Conservation (phyloP, 345 rosid species). For the Brassica incana region DNA sequence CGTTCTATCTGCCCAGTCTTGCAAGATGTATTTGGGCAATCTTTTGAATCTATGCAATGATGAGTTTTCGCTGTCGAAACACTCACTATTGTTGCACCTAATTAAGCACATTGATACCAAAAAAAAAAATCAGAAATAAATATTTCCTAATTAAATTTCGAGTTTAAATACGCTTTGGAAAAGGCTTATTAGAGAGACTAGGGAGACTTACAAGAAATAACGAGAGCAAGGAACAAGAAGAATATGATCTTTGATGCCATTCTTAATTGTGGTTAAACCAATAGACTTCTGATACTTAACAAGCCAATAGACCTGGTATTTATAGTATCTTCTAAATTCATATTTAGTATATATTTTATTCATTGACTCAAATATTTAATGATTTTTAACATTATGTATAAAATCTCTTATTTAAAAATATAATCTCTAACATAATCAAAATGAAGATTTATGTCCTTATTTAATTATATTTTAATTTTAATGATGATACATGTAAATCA, state of each 20-base stretch:
- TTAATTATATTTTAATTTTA: no score
- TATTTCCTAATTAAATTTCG: no score
- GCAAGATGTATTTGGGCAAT: neutral
- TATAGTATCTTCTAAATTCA: neutral
- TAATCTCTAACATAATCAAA: no score
- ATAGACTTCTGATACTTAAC: neutral
- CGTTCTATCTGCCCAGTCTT: neutral
- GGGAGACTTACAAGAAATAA: neutral
- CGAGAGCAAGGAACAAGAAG: neutral
- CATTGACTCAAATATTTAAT: neutral
- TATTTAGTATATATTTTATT: no score
- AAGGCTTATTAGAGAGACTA: neutral
- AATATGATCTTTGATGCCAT: neutral
- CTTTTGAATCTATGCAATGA: no score
- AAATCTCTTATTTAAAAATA: neutral
- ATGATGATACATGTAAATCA: no score
- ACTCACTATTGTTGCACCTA: neutral
- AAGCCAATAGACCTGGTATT: neutral
- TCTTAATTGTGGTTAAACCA: neutral
- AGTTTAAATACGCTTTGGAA: neutral
- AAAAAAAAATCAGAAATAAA: no score
- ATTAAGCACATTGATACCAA: neutral
- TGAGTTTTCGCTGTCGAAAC: neutral
- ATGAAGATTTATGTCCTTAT: no score
- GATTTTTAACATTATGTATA: no score